Conservation (phyloP, 805 yeast genomes). For the Yarrowia yakushimensis region DNA sequence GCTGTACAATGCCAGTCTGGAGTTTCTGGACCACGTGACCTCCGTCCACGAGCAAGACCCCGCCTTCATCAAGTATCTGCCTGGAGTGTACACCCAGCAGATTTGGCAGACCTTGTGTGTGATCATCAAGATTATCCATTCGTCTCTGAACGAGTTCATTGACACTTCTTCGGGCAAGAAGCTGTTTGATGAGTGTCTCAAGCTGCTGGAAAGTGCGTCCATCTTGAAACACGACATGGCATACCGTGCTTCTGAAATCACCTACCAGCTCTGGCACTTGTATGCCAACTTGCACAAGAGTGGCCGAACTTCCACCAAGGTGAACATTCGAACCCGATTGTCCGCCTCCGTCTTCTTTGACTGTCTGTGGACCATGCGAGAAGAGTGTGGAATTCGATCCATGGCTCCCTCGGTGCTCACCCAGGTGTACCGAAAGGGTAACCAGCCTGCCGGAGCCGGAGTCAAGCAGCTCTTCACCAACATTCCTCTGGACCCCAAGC, state of each 20-base stretch:
- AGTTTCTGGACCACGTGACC: constrained; percentile 66
- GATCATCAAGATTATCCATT: constrained; percentile 72
- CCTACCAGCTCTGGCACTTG: constrained; percentile 91
- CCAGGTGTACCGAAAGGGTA: constrained; percentile 26
- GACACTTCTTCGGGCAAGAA: constrained; percentile 71
- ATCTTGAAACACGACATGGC: constrained; percentile 90
- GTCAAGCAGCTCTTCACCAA: constrained; percentile 16
- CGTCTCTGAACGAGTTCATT: constrained; percentile 61
- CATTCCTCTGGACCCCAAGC: constrained; percentile 23
- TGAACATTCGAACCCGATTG: constrained; percentile 72
- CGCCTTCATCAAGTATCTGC: constrained; percentile 69
- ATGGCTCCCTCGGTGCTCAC: constrained; percentile 39
- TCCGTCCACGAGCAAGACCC: constrained; percentile 37
- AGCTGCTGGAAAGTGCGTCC: constrained; percentile 69
- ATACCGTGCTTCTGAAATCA: constrained; percentile 86
- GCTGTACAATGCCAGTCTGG: constrained; percentile 75
- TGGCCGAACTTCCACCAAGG: constrained; percentile 24
- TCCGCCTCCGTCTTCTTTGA: constrained; percentile 92
- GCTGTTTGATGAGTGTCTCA: constrained; percentile 40
- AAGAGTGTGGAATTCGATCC: constrained; percentile 73
- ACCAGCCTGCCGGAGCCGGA: not conserved
- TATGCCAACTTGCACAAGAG: constrained; percentile 56
- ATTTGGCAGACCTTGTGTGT: constrained; percentile 93
- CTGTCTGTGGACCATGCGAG: constrained; percentile 76
- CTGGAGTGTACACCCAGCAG: constrained; percentile 68